Evolutionary conservation across 75 land plant species (phyloP).

Genomic region (Sequoia sempervirens): DNA sequence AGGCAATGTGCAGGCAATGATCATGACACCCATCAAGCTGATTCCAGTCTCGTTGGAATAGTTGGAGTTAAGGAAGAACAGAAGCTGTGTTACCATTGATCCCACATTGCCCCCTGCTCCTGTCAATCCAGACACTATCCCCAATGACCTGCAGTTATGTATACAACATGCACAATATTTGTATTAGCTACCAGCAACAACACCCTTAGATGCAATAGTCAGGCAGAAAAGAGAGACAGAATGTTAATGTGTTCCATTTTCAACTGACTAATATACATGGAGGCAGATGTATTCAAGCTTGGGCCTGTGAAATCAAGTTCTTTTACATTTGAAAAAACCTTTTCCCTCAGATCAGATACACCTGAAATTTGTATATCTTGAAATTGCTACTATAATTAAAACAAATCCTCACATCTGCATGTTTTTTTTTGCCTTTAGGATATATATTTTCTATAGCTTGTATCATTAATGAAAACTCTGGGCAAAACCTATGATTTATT

Average conservation of each 20-base stretch:
- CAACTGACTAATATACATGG: background rate
- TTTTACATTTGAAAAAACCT: no score
- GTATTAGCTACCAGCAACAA: background rate
- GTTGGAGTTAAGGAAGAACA: slow-evolving; percentile 55
- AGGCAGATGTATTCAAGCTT: background rate
- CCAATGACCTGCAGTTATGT: slow-evolving; percentile 39
- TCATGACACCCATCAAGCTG: slow-evolving; percentile 62
- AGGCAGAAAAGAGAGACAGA: no score
- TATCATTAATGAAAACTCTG: background rate
- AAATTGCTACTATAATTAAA: no score
- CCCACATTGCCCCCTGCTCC: slow-evolving; percentile 81
- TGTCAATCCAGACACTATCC: slow-evolving; percentile 65
- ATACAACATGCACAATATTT: background rate
- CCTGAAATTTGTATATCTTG: no score
- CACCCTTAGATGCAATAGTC: no score
- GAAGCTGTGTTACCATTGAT: slow-evolving; percentile 51
- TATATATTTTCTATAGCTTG: background rate
- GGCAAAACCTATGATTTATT: background rate
- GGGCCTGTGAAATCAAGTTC: background rate
- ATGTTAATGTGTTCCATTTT: no score
- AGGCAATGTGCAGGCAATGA: slow-evolving; percentile 47
- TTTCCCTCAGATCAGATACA: no score
- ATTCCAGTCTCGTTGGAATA: slow-evolving; percentile 50
- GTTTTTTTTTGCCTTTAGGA: no score
- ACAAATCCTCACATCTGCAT: no score